Evolutionary conservation across 176 grass and related monocot species (phyloP).

Genomic region (Pharus latifolius): DNA sequence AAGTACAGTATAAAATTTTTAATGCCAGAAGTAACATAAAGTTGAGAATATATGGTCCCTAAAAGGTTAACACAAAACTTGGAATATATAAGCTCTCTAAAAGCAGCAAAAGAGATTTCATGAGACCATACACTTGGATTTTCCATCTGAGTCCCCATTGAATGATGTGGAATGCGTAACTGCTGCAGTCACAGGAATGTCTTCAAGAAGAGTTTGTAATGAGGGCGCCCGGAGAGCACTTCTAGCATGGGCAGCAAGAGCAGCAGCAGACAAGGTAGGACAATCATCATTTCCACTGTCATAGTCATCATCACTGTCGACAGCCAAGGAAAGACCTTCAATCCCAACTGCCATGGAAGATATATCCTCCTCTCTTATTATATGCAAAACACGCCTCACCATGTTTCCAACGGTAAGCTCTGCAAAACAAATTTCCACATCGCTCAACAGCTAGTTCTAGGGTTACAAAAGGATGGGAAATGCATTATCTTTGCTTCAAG

Average conservation of each 20-base stretch:
- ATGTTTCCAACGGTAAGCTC: slow-evolving; percentile 95
- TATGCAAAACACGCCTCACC: slow-evolving; percentile 89
- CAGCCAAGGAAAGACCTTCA: slow-evolving; percentile 57
- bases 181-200: slow-evolving; percentile 51
- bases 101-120: slow-evolving; percentile 1
- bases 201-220: slow-evolving; percentile 89
- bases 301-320: slow-evolving; percentile 68
- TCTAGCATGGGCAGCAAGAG: slow-evolving; percentile 88
- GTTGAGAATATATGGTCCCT: neutral
- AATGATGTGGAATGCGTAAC: slow-evolving; percentile 43
- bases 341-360: slow-evolving; percentile 57
- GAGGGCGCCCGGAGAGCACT: slow-evolving; percentile 84
- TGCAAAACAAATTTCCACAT: slow-evolving; percentile 9
- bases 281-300: slow-evolving; percentile 51
- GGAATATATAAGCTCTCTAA: neutral
- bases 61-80: slow-evolving; percentile 15
- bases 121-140: slow-evolving; percentile 67
- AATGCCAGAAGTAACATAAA: slow-evolving; percentile 10
- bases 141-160: slow-evolving; percentile 79
- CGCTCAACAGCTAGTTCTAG: neutral
- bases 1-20: slow-evolving; percentile 18
- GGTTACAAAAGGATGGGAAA: neutral
- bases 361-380: slow-evolving; percentile 93
- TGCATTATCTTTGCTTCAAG: neutral
- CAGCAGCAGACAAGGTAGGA: slow-evolving; percentile 62